These are phyloP conservation scores for Chionographis japonica DNA, from an alignment of 106 monocot genomes.

Conservation along the genomic window DNA sequence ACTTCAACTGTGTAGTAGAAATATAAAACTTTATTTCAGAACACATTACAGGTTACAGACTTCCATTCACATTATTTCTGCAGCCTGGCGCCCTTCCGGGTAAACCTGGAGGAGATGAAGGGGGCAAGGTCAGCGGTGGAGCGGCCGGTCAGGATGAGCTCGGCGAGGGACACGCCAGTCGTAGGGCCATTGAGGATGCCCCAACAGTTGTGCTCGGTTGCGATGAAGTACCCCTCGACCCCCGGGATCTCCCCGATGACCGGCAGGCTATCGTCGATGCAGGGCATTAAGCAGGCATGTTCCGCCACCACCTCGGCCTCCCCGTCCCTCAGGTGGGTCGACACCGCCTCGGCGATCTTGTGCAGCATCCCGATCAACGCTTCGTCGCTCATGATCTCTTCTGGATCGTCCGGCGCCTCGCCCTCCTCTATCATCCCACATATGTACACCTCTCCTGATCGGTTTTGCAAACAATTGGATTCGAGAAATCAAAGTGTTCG, in stretches of 20 bases:
- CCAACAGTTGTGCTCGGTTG: constrained; percentile 90
- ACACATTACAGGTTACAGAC: no score
- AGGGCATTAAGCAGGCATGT: constrained; percentile 87
- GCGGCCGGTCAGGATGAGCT: constrained; percentile 67
- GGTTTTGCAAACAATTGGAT: no score
- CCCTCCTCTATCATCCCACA: constrained; percentile 66
- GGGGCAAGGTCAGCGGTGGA: constrained; percentile 53
- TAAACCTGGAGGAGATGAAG: constrained; percentile 69
- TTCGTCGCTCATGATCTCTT: constrained; percentile 43
- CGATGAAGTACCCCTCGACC: constrained; percentile 53
- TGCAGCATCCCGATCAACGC: constrained; percentile 76
- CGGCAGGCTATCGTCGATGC: constrained; percentile 68
- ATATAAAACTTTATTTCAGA: no score
- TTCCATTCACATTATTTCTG: no score
- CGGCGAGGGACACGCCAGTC: constrained; percentile 69
- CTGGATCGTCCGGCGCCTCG: constrained; percentile 62
- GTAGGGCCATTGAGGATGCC: constrained; percentile 88
- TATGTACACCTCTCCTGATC: constrained; percentile 80
- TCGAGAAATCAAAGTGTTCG: no score
- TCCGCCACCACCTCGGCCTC: constrained; percentile 68
- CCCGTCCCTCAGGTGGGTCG: no score
- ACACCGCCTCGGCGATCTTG: constrained; percentile 63
- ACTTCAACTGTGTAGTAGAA: no score
- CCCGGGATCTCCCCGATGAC: constrained; percentile 89
- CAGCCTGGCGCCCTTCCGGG: constrained; percentile 15